Conservation (phyloP, 345 rosid species). For the Acer campestre region DNA sequence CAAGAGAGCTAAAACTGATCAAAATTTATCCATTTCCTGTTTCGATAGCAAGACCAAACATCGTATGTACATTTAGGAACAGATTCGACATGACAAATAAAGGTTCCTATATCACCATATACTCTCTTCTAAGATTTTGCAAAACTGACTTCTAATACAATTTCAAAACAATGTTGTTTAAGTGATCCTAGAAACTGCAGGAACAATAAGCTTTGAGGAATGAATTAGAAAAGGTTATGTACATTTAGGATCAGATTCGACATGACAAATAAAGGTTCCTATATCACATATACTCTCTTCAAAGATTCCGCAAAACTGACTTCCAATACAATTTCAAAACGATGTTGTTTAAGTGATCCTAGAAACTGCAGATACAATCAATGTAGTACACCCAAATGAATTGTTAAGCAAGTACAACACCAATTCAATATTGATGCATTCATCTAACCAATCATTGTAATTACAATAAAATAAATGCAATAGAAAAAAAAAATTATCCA, state of each 20-base stretch:
- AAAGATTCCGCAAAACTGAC: neutral
- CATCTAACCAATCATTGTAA: neutral
- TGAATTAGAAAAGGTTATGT: no score
- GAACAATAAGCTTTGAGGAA: no score
- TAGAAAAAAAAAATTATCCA: neutral
- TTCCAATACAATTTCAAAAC: neutral
- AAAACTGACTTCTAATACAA: neutral
- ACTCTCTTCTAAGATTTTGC: neutral
- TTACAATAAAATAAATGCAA: neutral
- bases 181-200: neutral
- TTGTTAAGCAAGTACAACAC: neutral
- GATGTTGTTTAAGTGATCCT: neutral
- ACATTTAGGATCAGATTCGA: neutral
- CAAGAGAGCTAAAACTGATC: neutral
- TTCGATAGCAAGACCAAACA: neutral
- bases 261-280: neutral
- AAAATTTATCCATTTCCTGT: neutral
- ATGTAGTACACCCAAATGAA: neutral
- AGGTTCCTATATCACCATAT: neutral
- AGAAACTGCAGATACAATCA: constrained; percentile 1
- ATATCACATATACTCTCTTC: no score
- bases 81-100: neutral
- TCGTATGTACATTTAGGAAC: neutral
- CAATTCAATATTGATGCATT: neutral
- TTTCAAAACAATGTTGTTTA: neutral